These are phyloP conservation scores for Cudoniella acicularis DNA, from an alignment of 495 filamentous ascomycete species.

Conservation along the genomic window DNA sequence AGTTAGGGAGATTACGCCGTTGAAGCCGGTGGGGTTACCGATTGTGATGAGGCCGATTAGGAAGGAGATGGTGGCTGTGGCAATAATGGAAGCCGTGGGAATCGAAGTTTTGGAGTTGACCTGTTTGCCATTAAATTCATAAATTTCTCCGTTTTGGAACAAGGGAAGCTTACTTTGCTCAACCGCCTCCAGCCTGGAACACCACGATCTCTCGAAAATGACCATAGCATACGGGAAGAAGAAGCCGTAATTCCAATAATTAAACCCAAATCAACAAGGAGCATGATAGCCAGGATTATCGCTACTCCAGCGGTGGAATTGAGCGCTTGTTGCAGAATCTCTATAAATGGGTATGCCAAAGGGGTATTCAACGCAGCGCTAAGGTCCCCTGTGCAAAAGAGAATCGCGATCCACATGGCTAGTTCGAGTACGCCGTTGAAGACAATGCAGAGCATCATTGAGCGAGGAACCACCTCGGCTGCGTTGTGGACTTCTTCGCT, in stretches of 20 bases:
- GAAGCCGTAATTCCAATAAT: slow-evolving; percentile 33
- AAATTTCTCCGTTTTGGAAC: neutral
- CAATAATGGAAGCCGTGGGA: slow-evolving; percentile 29
- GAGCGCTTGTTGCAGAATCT: slow-evolving; percentile 42
- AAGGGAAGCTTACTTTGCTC: neutral
- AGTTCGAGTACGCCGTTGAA: slow-evolving; percentile 28
- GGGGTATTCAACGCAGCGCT: slow-evolving; percentile 30
- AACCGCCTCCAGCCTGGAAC: slow-evolving; percentile 29
- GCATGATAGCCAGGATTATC: slow-evolving; percentile 11
- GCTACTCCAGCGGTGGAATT: slow-evolving; percentile 31
- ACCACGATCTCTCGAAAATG: slow-evolving; percentile 49
- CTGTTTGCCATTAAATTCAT: neutral
- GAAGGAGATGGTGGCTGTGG: slow-evolving; percentile 50
- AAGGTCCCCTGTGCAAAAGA: slow-evolving; percentile 41
- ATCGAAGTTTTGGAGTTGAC: neutral
- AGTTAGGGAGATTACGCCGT: slow-evolving; percentile 49
- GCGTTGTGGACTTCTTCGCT: slow-evolving; percentile 49
- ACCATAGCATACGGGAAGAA: slow-evolving; percentile 49
- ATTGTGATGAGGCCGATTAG: slow-evolving; percentile 49
- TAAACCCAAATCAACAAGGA: neutral
- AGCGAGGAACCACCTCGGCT: slow-evolving; percentile 40
- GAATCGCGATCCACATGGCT: slow-evolving; percentile 41
- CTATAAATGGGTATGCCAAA: slow-evolving; percentile 44
- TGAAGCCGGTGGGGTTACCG: slow-evolving; percentile 52
- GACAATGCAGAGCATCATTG: slow-evolving; percentile 35